Percentiles rank a stretch among this genome's conserved stretches.
phyloP scores from a whole-genome alignment of 2,329 filamentous ascomycete genomes.

The Boeremia lycopersici region DNA sequence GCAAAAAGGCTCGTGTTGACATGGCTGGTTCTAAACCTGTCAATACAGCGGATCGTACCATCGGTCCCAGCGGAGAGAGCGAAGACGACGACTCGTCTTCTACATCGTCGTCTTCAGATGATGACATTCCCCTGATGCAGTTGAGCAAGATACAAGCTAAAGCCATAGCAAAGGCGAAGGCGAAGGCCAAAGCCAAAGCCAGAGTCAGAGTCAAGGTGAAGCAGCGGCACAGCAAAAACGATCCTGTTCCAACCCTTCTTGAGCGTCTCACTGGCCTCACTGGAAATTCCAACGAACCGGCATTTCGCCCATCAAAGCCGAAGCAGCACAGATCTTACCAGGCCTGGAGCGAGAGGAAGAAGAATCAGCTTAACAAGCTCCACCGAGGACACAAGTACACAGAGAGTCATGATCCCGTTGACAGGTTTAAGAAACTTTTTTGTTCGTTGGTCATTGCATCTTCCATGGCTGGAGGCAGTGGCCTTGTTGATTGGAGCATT shows the following conservation, averaged over 20 bases:
- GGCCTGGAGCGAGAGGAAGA: slow-evolving; percentile 24
- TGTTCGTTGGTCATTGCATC: slow-evolving; percentile 39
- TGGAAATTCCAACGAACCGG: slow-evolving; percentile 38
- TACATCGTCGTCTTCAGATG: slow-evolving; percentile 14
- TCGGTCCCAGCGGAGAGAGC: slow-evolving; percentile 16
- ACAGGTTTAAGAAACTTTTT: slow-evolving; percentile 40
- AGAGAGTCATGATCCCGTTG: slow-evolving; percentile 25
- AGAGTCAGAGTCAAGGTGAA: slow-evolving; percentile 14
- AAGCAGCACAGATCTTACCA: slow-evolving; percentile 15
- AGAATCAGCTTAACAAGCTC: slow-evolving; percentile 13
- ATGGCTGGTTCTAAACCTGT: background rate
- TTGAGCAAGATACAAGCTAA: background rate
- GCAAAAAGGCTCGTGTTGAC: slow-evolving; percentile 21
- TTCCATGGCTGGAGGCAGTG: slow-evolving; percentile 45
- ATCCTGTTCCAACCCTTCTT: slow-evolving; percentile 33
- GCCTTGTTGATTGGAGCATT: slow-evolving; percentile 51
- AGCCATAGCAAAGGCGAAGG: background rate
- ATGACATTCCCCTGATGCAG: slow-evolving; percentile 8
- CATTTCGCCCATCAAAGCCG: slow-evolving; percentile 27
- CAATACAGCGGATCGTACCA: background rate
- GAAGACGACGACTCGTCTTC: slow-evolving; percentile 9
- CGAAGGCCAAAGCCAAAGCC: slow-evolving; percentile 1
- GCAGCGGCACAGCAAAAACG: slow-evolving; percentile 16
- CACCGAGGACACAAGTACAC: slow-evolving; percentile 24
- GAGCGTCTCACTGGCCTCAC: slow-evolving; percentile 45